Evolutionary conservation across 306 rosid species (phyloP), one percentile per base, ranked within the genome.

Genomic region (Glycyrrhiza uralensis): DNA sequence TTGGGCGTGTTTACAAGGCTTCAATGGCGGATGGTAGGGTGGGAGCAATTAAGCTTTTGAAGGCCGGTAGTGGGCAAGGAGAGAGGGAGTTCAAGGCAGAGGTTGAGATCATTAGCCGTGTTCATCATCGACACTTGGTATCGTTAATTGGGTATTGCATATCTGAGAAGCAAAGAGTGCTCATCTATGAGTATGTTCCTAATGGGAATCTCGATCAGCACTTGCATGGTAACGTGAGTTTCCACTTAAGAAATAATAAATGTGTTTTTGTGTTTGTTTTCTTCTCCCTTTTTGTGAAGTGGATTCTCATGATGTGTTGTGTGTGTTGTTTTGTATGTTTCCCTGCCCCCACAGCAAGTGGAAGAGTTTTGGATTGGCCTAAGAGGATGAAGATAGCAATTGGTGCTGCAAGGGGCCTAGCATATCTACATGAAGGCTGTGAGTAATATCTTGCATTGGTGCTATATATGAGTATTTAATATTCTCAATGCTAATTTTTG

Each of bases 1-100:
- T 94, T 58, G 99, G 99, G 41, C 67, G 79, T 54, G 99, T 94
- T 7, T 89, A 83, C 89, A 84, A 84, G 85, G 97, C 96, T 65
- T 76, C 79, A 45, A 74, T 94, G 71, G 80, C 85, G 0, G 96
- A 85, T 5, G 97, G 97, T 33, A 91, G 71, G 68, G 49, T 44
- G 4, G 99, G 93, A 47, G 99, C 99, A 0, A 82, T 94, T 47
- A 94, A 94, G 88, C 70, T 85, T 71, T 87, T 94, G 38, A 94
- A 89, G 81, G 92, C 90, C 9, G 96, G 99, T 35, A 86, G 99
- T 47, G 97, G 96, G 3, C 99, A 94, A 47, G 99, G 99, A 56
- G 97, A 91, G 47, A 75, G 92, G 72, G 99, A 94, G 66, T 94
- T 94, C 71, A 83, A 85, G 68, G 91, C 99, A 0, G 99, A 94